phyloP scores from a whole-genome alignment of 805 yeast genomes.

The Ogataea sp. region DNA sequence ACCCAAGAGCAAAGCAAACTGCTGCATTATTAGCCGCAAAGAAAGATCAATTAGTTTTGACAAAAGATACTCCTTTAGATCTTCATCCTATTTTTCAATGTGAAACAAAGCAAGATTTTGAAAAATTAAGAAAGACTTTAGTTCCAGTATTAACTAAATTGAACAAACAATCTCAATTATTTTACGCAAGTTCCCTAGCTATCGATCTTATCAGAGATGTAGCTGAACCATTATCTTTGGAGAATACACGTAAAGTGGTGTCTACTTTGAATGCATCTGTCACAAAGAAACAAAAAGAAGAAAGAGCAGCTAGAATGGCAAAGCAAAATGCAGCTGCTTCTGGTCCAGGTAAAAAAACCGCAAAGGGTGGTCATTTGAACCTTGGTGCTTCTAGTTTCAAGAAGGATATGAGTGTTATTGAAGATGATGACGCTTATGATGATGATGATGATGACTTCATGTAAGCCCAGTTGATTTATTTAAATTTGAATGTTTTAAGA shows the following conservation, averaged over 20 bases:
- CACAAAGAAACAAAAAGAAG: slow-evolving; percentile 83
- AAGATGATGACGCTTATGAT: slow-evolving; percentile 33
- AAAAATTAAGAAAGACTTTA: slow-evolving; percentile 67
- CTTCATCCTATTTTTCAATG: slow-evolving; percentile 81
- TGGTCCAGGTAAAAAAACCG: slow-evolving; percentile 95
- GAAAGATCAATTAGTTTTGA: slow-evolving; percentile 32
- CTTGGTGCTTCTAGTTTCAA: slow-evolving; percentile 46
- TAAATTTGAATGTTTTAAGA: no score
- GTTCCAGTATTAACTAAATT: slow-evolving; percentile 52
- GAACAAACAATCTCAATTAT: slow-evolving; percentile 51
- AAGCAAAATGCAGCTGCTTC: slow-evolving; percentile 77
- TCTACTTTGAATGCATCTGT: slow-evolving; percentile 75
- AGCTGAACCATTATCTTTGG: slow-evolving; percentile 72
- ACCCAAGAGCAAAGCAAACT: slow-evolving; percentile 39
- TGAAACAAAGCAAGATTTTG: slow-evolving; percentile 70
- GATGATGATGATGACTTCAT: slow-evolving; percentile 80
- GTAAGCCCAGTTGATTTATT: no score
- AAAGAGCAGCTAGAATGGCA: slow-evolving; percentile 78
- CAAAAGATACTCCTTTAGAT: slow-evolving; percentile 58
- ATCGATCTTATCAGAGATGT: slow-evolving; percentile 82
- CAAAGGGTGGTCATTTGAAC: slow-evolving; percentile 69
- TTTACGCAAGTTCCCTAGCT: slow-evolving; percentile 69
- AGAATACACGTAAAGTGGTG: slow-evolving; percentile 75
- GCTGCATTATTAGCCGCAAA: slow-evolving; percentile 39
- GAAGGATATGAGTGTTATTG: slow-evolving; percentile 57